These are phyloP conservation scores for Eucalyptus coolabah DNA, from an alignment of 345 rosid genomes.

Conservation along the genomic window DNA sequence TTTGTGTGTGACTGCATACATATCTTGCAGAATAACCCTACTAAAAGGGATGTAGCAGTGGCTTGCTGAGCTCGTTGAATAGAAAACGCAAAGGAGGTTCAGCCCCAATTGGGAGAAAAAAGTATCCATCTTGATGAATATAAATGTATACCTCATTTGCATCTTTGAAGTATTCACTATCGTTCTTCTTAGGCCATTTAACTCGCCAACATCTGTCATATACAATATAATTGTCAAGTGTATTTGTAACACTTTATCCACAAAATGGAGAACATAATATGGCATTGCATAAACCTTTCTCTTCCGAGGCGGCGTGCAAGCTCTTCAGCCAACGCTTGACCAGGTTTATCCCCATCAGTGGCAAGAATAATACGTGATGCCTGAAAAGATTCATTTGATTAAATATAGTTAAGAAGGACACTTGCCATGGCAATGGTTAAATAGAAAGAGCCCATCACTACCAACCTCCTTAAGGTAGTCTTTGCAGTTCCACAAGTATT, in stretches of 20 bases:
- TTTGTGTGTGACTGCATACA: neutral
- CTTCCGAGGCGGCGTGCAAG: constrained; percentile 92
- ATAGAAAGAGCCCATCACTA: neutral
- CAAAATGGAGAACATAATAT: neutral
- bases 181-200: constrained; percentile 78
- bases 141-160: constrained; percentile 68
- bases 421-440: neutral
- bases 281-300: constrained; percentile 44
- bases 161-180: constrained; percentile 48
- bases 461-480: constrained; percentile 70
- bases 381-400: constrained; percentile 10
- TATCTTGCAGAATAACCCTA: neutral
- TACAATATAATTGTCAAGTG: neutral
- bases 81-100: neutral
- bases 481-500: constrained; percentile 87
- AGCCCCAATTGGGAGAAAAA: neutral
- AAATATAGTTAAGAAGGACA: neutral
- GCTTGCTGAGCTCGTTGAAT: neutral
- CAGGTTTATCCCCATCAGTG: constrained; percentile 95
- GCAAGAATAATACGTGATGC: constrained; percentile 83
- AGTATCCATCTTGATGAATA: neutral
- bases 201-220: constrained; percentile 87
- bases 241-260: neutral
- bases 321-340: constrained; percentile 97
- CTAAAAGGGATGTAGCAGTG: neutral